Conservation (phyloP, 1,139 yeast genomes). For the Diutina sp. region DNA sequence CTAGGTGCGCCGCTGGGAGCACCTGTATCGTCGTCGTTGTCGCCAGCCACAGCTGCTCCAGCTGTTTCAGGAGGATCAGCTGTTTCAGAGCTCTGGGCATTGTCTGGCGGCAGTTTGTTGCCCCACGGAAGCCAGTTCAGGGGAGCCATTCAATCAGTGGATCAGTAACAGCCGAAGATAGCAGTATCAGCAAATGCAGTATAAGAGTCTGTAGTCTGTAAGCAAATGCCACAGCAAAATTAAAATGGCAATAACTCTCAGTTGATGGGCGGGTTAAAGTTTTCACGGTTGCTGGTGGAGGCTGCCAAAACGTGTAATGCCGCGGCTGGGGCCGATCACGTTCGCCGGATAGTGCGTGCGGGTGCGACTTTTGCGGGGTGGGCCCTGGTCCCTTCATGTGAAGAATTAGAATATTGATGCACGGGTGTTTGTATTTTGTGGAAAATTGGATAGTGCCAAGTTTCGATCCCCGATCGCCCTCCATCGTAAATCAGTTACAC, state of each 20-base stretch:
- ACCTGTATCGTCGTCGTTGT: not conserved
- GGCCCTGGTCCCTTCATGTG: not conserved
- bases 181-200: too few species aligned
- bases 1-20: too few species aligned
- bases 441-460: too few species aligned
- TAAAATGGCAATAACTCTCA: too few species aligned
- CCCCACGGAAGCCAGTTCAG: constrained; percentile 2
- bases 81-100: not conserved
- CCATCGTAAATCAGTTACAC: too few species aligned
- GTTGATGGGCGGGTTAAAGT: not conserved
- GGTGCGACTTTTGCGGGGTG: not conserved
- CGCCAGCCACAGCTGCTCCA: not conserved
- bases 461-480: too few species aligned
- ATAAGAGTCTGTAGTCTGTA: too few species aligned
- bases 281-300: too few species aligned
- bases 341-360: not conserved
- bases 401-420: too few species aligned
- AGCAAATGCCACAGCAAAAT: too few species aligned
- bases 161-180: not conserved
- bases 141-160: not conserved
- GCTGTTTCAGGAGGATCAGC: not conserved
- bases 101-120: not conserved
- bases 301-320: not conserved
- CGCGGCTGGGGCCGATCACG: not conserved
- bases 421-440: too few species aligned